Evolutionary conservation across 2,329 filamentous ascomycete species (phyloP).

Genomic region (Parafenestella ontariensis): DNA sequence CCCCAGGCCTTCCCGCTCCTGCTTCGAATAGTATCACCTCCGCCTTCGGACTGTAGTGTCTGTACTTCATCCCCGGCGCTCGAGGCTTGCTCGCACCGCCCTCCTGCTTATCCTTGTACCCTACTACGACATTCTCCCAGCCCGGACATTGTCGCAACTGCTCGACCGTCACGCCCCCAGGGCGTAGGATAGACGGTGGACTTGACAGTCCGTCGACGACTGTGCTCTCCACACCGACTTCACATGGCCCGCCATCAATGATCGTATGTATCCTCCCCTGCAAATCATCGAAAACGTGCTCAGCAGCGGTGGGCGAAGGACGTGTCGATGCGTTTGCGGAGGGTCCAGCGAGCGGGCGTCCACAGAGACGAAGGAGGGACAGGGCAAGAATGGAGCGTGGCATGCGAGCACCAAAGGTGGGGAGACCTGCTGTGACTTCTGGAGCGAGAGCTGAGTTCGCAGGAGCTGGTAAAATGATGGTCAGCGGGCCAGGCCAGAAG

Average conservation of each 20-base stretch:
- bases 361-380: slow-evolving; percentile 80
- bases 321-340: slow-evolving; percentile 95
- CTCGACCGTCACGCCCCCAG: slow-evolving; percentile 86
- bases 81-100: slow-evolving; percentile 69
- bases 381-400: slow-evolving; percentile 84
- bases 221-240: slow-evolving; percentile 93
- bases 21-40: slow-evolving; percentile 83
- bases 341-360: slow-evolving; percentile 83
- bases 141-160: slow-evolving; percentile 75
- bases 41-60: slow-evolving; percentile 93
- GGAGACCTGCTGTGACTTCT: slow-evolving; percentile 88
- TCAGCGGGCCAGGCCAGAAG: slow-evolving; percentile 96
- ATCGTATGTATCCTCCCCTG: slow-evolving; percentile 83
- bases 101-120: slow-evolving; percentile 77
- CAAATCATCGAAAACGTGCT: slow-evolving; percentile 87
- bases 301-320: slow-evolving; percentile 88
- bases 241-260: slow-evolving; percentile 84
- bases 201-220: slow-evolving; percentile 88
- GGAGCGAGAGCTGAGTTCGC: slow-evolving; percentile 74
- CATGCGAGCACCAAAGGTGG: slow-evolving; percentile 90
- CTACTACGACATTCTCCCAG: slow-evolving; percentile 80
- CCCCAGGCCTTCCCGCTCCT: slow-evolving; percentile 44
- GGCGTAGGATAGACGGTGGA: slow-evolving; percentile 82
- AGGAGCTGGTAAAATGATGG: slow-evolving; percentile 84
- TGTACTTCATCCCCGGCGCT: slow-evolving; percentile 98